Evolutionary conservation across 140 eudicot genomes (phyloP).

Genomic region (Cichorium intybus): DNA sequence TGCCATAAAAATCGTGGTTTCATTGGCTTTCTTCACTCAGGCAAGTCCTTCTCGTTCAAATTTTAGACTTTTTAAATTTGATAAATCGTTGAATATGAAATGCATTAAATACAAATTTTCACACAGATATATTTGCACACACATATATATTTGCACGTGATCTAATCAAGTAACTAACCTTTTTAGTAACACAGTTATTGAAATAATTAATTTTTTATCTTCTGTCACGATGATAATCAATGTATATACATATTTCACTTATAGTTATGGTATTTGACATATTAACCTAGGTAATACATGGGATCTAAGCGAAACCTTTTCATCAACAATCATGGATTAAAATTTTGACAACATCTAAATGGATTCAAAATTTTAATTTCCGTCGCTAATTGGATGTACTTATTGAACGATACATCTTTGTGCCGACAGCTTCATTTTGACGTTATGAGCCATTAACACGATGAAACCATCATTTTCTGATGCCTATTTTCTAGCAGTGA

Average conservation of each 20-base stretch:
- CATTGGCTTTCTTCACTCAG: constrained; percentile 66
- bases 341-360: too few relatives aligned
- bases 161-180: not conserved
- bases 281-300: not conserved
- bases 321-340: not conserved
- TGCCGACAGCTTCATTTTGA: too few relatives aligned
- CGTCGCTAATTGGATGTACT: too few relatives aligned
- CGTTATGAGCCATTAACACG: too few relatives aligned
- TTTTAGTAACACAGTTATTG: not conserved
- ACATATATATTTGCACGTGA: not conserved
- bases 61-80: too few relatives aligned
- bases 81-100: not conserved
- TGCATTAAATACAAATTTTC: not conserved
- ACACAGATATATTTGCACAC: too few relatives aligned
- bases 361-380: too few relatives aligned
- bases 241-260: not conserved
- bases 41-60: constrained; percentile 17
- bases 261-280: not conserved
- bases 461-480: too few relatives aligned
- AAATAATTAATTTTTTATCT: not conserved
- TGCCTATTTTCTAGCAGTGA: too few relatives aligned
- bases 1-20: constrained; percentile 36
- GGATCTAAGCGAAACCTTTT: not conserved
- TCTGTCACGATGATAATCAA: not conserved
- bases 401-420: too few relatives aligned